phyloP scores from a whole-genome alignment of 2,329 filamentous ascomycete species.

The Gaeumannomyces sp. region DNA sequence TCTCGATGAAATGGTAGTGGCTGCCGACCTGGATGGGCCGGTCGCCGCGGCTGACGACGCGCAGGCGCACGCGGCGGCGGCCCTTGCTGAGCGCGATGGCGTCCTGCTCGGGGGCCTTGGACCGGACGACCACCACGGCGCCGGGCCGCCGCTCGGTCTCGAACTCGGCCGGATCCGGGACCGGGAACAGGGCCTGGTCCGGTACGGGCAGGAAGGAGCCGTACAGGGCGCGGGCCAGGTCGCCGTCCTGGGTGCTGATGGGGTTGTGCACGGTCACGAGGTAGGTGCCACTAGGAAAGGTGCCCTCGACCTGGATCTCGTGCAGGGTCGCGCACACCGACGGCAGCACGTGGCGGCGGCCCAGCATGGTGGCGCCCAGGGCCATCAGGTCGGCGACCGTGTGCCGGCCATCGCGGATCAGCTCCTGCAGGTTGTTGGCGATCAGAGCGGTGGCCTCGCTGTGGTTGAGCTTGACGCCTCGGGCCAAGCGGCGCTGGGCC shows the following conservation, averaged over 20 bases:
- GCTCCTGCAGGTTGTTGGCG: conserved; percentile 84
- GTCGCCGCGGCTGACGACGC: conserved; percentile 81
- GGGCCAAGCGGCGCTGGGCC: conserved; percentile 79
- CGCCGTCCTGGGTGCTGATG: conserved; percentile 77
- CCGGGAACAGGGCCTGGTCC: conserved; percentile 58
- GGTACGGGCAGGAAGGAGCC: conserved; percentile 86
- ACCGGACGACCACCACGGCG: conserved; percentile 55
- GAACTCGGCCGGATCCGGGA: conserved; percentile 59
- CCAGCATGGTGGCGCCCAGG: conserved; percentile 85
- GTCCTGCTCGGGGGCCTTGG: too few species aligned
- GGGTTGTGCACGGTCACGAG: conserved; percentile 92
- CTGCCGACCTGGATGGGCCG: conserved; percentile 88
- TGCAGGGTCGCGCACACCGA: conserved; percentile 71
- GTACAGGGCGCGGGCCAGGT: conserved; percentile 81
- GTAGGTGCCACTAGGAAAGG: conserved; percentile 84
- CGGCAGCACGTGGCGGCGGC: conserved; percentile 83
- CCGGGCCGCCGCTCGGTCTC: conserved; percentile 66
- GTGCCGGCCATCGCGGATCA: conserved; percentile 94
- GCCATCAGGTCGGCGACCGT: conserved; percentile 90
- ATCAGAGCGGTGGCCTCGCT: conserved; percentile 80
- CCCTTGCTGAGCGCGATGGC: conserved; percentile 58
- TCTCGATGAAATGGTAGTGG: conserved; percentile 94
- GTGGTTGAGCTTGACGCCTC: conserved; percentile 86
- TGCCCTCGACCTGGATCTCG: conserved; percentile 90
- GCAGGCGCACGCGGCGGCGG: conserved; percentile 64